These are phyloP conservation scores for Tulasnella sp. DNA, from an alignment of 768 basidiomycete genomes.

Conservation along the genomic window DNA sequence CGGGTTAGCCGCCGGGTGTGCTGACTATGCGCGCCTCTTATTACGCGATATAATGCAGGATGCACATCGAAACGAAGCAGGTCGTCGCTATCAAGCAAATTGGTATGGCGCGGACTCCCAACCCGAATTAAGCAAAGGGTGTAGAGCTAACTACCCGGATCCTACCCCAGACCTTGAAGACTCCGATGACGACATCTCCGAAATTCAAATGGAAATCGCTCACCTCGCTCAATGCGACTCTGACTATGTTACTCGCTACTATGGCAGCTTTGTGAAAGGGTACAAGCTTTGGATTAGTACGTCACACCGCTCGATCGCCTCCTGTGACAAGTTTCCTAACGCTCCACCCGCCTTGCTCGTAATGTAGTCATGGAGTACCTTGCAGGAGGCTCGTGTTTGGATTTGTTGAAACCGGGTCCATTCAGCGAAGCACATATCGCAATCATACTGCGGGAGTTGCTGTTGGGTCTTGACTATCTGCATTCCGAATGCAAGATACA, in stretches of 20 bases:
- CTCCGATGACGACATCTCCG: slow-evolving; percentile 96
- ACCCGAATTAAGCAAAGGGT: not conserved
- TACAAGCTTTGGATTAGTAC: slow-evolving; percentile 92
- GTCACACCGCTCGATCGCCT: slow-evolving; percentile 24
- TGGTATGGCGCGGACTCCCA: slow-evolving; percentile 50
- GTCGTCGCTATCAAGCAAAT: slow-evolving; percentile 99
- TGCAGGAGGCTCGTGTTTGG: slow-evolving; percentile 96
- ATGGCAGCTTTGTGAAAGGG: slow-evolving; percentile 92
- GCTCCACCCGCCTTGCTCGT: not conserved
- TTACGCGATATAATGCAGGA: slow-evolving; percentile 38
- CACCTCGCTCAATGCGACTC: slow-evolving; percentile 95
- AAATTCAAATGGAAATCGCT: slow-evolving; percentile 98
- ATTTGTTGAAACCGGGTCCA: slow-evolving; percentile 85
- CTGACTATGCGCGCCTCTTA: not conserved
- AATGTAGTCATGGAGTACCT: slow-evolving; percentile 88
- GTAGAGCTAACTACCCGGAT: not conserved
- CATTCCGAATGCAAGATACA: slow-evolving; percentile 95
- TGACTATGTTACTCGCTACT: slow-evolving; percentile 93
- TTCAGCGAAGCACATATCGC: slow-evolving; percentile 95
- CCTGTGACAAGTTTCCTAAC: slow-evolving; percentile 2
- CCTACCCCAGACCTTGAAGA: slow-evolving; percentile 78
- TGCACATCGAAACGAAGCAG: slow-evolving; percentile 90
- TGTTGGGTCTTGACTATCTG: slow-evolving; percentile 92
- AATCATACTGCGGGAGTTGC: slow-evolving; percentile 86
- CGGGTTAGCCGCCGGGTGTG: not conserved